Conservation (phyloP, 306 rosid species). For the Castanea mollissima region DNA sequence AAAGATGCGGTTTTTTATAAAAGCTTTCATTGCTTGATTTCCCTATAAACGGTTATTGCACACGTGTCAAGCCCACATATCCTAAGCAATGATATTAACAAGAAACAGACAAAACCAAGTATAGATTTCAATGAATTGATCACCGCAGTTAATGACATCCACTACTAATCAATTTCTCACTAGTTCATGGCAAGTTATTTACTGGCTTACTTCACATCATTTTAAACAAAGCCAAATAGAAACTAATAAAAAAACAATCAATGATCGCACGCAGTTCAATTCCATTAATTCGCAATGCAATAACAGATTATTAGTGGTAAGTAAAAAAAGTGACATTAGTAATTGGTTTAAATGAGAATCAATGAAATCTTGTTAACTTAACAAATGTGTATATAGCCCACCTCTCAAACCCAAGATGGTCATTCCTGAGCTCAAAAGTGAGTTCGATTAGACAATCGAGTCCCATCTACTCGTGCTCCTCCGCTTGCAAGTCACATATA, state of each 20-base stretch:
- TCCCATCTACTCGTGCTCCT: too few species aligned
- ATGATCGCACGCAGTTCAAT: neutral
- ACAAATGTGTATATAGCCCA: too few species aligned
- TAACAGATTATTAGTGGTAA: neutral
- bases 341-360: too few species aligned
- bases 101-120: neutral
- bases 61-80: neutral
- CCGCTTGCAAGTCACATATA: too few species aligned
- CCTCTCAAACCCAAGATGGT: too few species aligned
- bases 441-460: too few species aligned
- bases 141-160: neutral
- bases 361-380: too few species aligned
- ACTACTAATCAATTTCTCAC: neutral
- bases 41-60: neutral
- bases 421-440: too few species aligned
- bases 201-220: neutral
- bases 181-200: slow-evolving; percentile 4
- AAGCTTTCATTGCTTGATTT: neutral
- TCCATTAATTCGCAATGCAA: slow-evolving; percentile 7
- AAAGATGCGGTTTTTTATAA: neutral
- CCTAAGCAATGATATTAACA: neutral
- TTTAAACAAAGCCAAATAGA: neutral
- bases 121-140: neutral
- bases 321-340: too few species aligned
- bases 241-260: neutral